Conservation (phyloP, 1,139 yeast genomes). For the Diutina siamensis region DNA sequence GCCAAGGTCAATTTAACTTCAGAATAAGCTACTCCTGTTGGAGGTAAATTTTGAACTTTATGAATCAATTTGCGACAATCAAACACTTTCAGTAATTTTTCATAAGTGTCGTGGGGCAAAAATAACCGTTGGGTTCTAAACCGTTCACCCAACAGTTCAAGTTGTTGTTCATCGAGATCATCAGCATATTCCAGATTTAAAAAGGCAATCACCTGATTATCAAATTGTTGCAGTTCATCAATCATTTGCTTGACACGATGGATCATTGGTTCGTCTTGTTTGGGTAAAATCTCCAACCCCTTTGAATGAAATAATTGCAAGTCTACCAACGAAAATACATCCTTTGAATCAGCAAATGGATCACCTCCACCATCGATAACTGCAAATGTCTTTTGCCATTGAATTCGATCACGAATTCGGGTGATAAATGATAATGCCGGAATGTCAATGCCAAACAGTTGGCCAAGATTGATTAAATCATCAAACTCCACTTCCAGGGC, state of each 20-base stretch:
- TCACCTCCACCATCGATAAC: constrained; percentile 29
- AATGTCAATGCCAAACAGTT: constrained; percentile 45
- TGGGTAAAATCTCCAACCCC: constrained; percentile 28
- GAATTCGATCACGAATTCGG: constrained; percentile 33
- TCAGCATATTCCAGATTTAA: constrained; percentile 16
- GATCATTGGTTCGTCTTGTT: constrained; percentile 16
- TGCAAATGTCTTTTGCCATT: constrained; percentile 35
- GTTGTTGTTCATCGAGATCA: constrained; percentile 15
- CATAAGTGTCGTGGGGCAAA: constrained; percentile 17
- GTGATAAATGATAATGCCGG: constrained; percentile 39
- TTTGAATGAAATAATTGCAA: constrained; percentile 24
- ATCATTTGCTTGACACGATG: constrained; percentile 17
- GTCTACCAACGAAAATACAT: constrained; percentile 25
- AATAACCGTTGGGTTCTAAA: constrained; percentile 15
- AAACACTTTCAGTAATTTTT: constrained; percentile 19
- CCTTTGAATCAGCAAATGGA: constrained; percentile 21
- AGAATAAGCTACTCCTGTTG: not conserved
- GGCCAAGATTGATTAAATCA: constrained; percentile 41
- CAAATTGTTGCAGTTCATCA: constrained; percentile 19
- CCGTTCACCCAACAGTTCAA: constrained; percentile 13
- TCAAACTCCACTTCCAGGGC: constrained; percentile 26
- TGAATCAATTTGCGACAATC: constrained; percentile 14
- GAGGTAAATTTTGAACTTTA: constrained; percentile 9
- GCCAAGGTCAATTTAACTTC: not conserved
- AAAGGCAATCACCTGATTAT: constrained; percentile 17